Percentiles rank a stretch among this genome's conserved stretches.
phyloP scores from a whole-genome alignment of 116 monocot genomes.

The Zostera marina region DNA sequence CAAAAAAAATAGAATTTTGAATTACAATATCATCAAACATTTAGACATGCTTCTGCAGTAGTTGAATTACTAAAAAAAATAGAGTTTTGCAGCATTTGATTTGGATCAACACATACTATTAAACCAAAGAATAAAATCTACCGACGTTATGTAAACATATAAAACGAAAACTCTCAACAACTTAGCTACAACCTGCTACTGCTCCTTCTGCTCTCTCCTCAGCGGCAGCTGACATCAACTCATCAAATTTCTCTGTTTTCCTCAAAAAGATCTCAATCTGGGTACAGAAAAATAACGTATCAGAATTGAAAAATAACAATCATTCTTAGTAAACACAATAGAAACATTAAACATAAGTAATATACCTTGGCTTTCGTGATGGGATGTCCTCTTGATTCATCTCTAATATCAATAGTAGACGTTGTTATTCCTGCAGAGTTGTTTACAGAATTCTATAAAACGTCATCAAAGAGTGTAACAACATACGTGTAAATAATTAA shows the following conservation, averaged over 20 bases:
- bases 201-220: conserved; percentile 39
- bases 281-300: background rate
- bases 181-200: background rate
- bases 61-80: too few species aligned
- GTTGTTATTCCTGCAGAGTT: conserved; percentile 48
- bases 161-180: too few species aligned
- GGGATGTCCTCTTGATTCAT: conserved; percentile 49
- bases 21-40: too few species aligned
- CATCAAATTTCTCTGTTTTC: conserved; percentile 66
- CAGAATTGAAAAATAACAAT: background rate
- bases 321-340: background rate
- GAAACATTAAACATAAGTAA: background rate
- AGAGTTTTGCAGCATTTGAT: too few species aligned
- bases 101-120: too few species aligned
- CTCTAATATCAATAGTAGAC: conserved; percentile 64
- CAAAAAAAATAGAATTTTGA: too few species aligned
- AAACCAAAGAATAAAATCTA: too few species aligned
- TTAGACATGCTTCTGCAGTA: too few species aligned
- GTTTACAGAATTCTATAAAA: background rate
- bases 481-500: background rate
- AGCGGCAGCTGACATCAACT: conserved; percentile 54
- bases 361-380: conserved; percentile 86
- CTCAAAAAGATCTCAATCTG: conserved; percentile 58
- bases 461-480: background rate
- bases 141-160: too few species aligned